Conservation (phyloP, 2,329 filamentous ascomycete genomes). For the Trichoderma sp. region DNA sequence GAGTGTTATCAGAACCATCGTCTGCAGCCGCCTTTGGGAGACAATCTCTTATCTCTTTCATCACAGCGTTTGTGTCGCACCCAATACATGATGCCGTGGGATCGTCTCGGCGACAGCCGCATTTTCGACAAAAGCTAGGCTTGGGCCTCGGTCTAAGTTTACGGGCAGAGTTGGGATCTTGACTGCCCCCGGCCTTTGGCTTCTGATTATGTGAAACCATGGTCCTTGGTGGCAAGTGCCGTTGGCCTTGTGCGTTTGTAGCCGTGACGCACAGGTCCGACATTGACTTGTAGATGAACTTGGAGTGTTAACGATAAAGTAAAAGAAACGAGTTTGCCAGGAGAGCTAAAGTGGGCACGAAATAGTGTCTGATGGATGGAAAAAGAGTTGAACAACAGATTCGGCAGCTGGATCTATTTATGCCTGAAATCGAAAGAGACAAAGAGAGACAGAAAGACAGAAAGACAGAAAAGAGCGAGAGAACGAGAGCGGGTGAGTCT, state of each 20-base stretch:
- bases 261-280: background rate
- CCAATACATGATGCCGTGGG: background rate
- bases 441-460: background rate
- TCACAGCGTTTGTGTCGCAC: too few species aligned
- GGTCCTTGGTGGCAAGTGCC: background rate
- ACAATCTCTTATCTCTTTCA: too few species aligned
- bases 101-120: background rate
- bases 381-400: background rate
- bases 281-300: background rate
- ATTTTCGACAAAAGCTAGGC: background rate
- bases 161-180: background rate
- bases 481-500: background rate
- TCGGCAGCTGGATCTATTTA: background rate
- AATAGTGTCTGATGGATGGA: background rate
- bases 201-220: background rate
- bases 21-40: background rate
- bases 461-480: background rate
- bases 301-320: background rate
- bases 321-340: background rate
- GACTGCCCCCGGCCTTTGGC: too few species aligned
- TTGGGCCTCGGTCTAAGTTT: background rate
- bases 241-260: background rate
- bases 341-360: background rate
- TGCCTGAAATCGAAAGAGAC: background rate
- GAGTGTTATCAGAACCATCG: background rate